A percentile compares a stretch with the other conserved stretches of the same genome.
phyloP scores from a whole-genome alignment of 495 filamentous ascomycete species.

The Xylaria intraflava region DNA sequence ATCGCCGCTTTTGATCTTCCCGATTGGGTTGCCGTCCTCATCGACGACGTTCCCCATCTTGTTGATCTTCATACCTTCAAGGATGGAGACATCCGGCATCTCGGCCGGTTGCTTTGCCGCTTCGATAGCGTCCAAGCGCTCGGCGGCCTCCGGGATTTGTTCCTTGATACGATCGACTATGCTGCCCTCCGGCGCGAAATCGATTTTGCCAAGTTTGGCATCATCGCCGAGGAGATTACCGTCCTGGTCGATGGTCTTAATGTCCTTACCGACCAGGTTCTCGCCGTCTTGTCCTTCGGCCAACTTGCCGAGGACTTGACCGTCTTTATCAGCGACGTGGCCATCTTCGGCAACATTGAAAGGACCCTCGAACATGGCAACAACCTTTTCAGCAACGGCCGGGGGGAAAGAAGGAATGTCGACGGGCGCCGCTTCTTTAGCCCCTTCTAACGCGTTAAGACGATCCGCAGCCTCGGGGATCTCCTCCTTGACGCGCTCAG shows the following conservation, averaged over 20 bases:
- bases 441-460: constrained; percentile 43
- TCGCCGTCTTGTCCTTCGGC: constrained; percentile 60
- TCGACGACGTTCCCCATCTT: constrained; percentile 74
- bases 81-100: constrained; percentile 50
- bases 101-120: constrained; percentile 56
- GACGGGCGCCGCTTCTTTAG: constrained; percentile 31
- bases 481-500: constrained; percentile 48
- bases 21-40: constrained; percentile 61
- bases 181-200: constrained; percentile 61
- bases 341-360: constrained; percentile 52
- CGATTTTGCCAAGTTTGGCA: constrained; percentile 72
- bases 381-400: constrained; percentile 22
- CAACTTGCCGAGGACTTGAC: constrained; percentile 64
- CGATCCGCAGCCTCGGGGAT: constrained; percentile 40
- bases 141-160: constrained; percentile 45
- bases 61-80: constrained; percentile 65
- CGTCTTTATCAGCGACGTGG: constrained; percentile 61
- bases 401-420: constrained; percentile 23
- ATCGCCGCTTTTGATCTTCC: constrained; percentile 60
- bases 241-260: constrained; percentile 74
- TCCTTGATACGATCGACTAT: constrained; percentile 55
- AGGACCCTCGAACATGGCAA: constrained; percentile 26
- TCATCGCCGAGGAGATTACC: constrained; percentile 79
- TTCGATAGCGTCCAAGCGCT: constrained; percentile 32
- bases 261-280: constrained; percentile 63